Conservation (phyloP, 345 rosid genomes). For the Chamaenerion angustifolium region DNA sequence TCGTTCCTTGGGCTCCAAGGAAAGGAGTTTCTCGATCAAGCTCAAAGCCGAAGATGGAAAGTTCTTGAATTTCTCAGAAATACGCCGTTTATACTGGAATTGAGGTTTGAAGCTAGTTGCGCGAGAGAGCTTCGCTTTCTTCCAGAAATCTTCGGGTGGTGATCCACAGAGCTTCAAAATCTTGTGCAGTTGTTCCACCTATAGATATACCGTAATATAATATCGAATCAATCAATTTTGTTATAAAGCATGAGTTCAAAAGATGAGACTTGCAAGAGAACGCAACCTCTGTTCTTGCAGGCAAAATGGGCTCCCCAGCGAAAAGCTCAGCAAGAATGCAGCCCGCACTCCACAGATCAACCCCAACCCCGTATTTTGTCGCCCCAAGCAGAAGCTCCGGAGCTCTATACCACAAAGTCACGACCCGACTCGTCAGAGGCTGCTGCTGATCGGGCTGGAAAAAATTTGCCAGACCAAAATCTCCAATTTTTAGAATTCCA, state of each 20-base stretch:
- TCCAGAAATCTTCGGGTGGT: slow-evolving; percentile 77
- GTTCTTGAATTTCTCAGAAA: slow-evolving; percentile 39
- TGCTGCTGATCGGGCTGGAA: slow-evolving; percentile 25
- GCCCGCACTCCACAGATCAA: slow-evolving; percentile 89
- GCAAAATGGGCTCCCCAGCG: slow-evolving; percentile 86
- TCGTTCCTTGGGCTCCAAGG: slow-evolving; percentile 51
- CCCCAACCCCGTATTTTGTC: slow-evolving; percentile 60
- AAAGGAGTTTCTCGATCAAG: slow-evolving; percentile 50
- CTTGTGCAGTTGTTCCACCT: slow-evolving; percentile 98
- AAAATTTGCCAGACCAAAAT: slow-evolving; percentile 69
- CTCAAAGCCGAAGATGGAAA: slow-evolving; percentile 40
- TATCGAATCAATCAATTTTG: too few species aligned
- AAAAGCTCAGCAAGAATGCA: slow-evolving; percentile 80
- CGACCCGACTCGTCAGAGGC: slow-evolving; percentile 81
- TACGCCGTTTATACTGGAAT: slow-evolving; percentile 42
- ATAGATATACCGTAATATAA: background rate
- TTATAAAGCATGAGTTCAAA: too few species aligned
- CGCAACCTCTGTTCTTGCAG: slow-evolving; percentile 88
- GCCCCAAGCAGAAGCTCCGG: slow-evolving; percentile 96
- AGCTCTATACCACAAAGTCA: slow-evolving; percentile 89
- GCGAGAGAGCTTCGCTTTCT: slow-evolving; percentile 40
- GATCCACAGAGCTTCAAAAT: slow-evolving; percentile 94
- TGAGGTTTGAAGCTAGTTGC: slow-evolving; percentile 74
- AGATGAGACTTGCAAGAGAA: too few species aligned
- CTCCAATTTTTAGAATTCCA: slow-evolving; percentile 86